phyloP scores from a whole-genome alignment of 2,329 filamentous ascomycete genomes.

The Elsinoe australis region DNA sequence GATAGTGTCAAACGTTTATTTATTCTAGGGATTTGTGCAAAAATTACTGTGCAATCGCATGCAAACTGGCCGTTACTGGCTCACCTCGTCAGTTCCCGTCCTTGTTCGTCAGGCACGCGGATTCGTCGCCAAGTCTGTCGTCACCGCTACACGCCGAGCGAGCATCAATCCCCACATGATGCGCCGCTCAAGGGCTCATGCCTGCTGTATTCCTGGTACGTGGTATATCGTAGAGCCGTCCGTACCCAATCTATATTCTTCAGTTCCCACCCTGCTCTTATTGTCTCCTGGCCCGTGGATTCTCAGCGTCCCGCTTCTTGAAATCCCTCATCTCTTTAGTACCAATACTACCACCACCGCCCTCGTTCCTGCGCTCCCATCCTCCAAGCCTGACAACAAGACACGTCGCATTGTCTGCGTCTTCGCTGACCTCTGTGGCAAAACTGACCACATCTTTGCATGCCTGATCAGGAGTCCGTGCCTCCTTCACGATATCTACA shows the following conservation, averaged over 20 bases:
- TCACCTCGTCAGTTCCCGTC: not conserved
- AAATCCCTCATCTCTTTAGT: conserved; percentile 89
- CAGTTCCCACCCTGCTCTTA: too few relatives aligned
- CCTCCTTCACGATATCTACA: conserved; percentile 91
- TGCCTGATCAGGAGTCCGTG: conserved; percentile 79
- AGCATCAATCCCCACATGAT: not conserved
- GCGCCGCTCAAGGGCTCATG: not conserved
- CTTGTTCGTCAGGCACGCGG: not conserved
- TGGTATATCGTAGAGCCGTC: too few relatives aligned
- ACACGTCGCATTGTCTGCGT: conserved; percentile 58
- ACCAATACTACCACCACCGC: conserved; percentile 77
- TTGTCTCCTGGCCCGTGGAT: conserved; percentile 64
- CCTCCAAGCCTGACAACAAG: conserved; percentile 56
- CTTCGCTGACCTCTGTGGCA: conserved; percentile 72
- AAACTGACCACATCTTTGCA: conserved; percentile 73
- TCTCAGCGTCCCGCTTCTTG: conserved; percentile 68
- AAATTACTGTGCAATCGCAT: not conserved
- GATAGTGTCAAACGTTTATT: too few relatives aligned
- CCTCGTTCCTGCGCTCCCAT: conserved; percentile 66
- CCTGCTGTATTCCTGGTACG: too few relatives aligned
- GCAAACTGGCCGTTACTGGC: not conserved
- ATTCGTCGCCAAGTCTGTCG: conserved; percentile 10
- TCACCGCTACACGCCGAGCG: conserved; percentile 2
- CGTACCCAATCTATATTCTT: too few relatives aligned
- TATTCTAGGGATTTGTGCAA: too few relatives aligned